Base-by-base conservation (phyloP, 805 yeast species). In the Wickerhamiella hasegawae region DNA sequence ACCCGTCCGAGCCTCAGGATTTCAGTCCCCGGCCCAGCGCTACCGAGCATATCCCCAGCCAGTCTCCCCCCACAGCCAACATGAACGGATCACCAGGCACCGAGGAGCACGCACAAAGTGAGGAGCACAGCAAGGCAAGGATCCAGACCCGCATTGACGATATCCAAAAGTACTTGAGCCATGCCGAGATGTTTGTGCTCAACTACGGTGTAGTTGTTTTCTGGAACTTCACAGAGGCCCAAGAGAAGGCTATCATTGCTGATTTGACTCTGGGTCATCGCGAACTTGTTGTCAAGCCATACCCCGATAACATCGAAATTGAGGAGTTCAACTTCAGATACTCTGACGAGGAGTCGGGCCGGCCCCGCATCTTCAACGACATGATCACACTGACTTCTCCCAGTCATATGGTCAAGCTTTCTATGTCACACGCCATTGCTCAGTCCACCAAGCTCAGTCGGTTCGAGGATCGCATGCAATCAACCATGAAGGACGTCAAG, bases 121-220 rank as follows among this genome's bases (percentile, higher is more conserved):
- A 9, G 19, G 31, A 28, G n/a, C 28, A 25, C 16, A 12, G 8
- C 10, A 18, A 2, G 15, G 33, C 14, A n/a, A n/a, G n/a, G n/a
- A n/a, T n/a, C n/a, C 26, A 8, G 16, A 18, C n/a, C 21, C 30
- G 6, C 18, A n/a, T 5, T 6, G 31, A 12, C 31, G 19, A 16
- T 28, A 33, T 40, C 11, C 39, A 38, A 0, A 73, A 71, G 39
- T 60, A 68, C 33, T 57, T 68, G 3, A 71, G 70, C 43, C 60
- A 59, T 36, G 67, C 95, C 0, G 97, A 87, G 49, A 68, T 90
- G 64, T 90, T 90, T 49, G 69, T 90, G 11, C 73, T 87, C 52
- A 75, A 73, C 35, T 90, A 90, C 53, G 98, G 98, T 16, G 93
- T 87, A 11, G 83, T 90, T n/a, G 96, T 90, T 16, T 85, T 90